phyloP scores from a whole-genome alignment of 1,284 basidiomycete species.

The Caloboletus firmus region DNA sequence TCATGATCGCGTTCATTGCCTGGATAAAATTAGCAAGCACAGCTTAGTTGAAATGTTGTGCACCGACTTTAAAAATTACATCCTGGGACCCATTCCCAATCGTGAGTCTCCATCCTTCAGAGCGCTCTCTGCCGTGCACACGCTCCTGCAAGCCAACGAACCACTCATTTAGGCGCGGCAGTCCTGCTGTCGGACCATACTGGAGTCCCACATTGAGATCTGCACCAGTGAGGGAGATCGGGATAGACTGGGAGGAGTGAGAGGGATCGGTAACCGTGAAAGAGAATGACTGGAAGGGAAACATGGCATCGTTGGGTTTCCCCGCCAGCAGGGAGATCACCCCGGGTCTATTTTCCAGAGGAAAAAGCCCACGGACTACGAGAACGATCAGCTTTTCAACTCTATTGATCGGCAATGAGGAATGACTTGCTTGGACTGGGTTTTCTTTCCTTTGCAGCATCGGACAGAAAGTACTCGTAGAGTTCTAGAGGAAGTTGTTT shows the following conservation, averaged over 20 bases:
- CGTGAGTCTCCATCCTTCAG: conserved; percentile 72
- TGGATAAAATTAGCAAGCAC: conserved; percentile 28
- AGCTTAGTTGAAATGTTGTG: not conserved
- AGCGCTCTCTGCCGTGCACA: conserved; percentile 57
- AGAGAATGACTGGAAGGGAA: conserved; percentile 81
- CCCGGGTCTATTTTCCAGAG: conserved; percentile 75
- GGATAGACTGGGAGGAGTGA: conserved; percentile 44
- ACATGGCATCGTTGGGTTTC: conserved; percentile 87
- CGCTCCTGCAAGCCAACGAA: conserved; percentile 64
- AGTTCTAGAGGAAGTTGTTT: conserved; percentile 45
- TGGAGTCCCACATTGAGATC: conserved; percentile 70
- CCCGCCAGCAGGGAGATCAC: conserved; percentile 86
- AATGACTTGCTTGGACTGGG: conserved; percentile 58
- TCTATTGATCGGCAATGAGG: not conserved
- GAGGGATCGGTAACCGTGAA: conserved; percentile 54
- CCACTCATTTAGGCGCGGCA: conserved; percentile 65
- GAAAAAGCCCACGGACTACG: conserved; percentile 62
- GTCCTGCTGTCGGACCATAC: conserved; percentile 77
- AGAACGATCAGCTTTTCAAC: conserved; percentile 7
- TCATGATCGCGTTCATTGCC: conserved; percentile 62
- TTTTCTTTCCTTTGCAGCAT: conserved; percentile 53
- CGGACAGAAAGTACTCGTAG: conserved; percentile 59
- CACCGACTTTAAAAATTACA: conserved; percentile 75
- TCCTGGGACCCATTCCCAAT: conserved; percentile 88
- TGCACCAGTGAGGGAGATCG: conserved; percentile 52